phyloP scores from a whole-genome alignment of 2,329 filamentous ascomycete species.

The Didymella pomorum region DNA sequence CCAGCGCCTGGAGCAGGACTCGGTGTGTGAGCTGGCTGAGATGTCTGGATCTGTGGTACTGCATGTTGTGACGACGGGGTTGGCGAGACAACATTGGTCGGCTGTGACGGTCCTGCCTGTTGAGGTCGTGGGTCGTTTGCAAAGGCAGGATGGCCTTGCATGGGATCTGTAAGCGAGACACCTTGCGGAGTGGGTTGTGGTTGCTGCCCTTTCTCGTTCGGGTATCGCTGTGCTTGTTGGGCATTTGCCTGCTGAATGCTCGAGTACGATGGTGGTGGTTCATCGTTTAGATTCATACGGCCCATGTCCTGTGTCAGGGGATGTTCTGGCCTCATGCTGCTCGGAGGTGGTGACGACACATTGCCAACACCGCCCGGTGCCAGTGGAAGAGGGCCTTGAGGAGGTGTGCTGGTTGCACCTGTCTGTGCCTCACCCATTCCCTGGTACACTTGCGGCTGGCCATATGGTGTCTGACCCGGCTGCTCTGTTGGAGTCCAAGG shows the following conservation, averaged over 20 bases:
- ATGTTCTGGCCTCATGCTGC: constrained; percentile 56
- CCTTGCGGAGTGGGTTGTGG: constrained; percentile 36
- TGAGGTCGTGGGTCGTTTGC: constrained; percentile 77
- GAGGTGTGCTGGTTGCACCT: constrained; percentile 51
- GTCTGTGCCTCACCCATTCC: constrained; percentile 72
- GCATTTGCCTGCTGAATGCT: constrained; percentile 57
- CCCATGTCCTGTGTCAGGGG: constrained; percentile 88
- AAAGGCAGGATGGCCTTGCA: constrained; percentile 82
- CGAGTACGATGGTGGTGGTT: constrained; percentile 94
- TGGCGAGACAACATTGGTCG: constrained; percentile 38
- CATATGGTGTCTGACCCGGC: constrained; percentile 85
- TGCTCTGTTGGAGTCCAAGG: constrained; percentile 97
- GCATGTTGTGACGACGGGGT: constrained; percentile 42
- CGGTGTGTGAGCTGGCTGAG: constrained; percentile 45
- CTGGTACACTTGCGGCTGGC: constrained; percentile 90
- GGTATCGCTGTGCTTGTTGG: constrained; percentile 65
- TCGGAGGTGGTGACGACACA: constrained; percentile 39
- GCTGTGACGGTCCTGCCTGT: constrained; percentile 54
- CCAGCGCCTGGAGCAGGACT: constrained; percentile 67
- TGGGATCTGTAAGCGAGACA: constrained; percentile 49
- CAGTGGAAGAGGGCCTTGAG: constrained; percentile 44
- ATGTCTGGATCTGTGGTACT: constrained; percentile 34
- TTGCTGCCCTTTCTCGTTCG: constrained; percentile 75
- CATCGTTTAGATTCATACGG: constrained; percentile 79
- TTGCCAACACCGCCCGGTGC: constrained; percentile 28